Evolutionary conservation across 208 protist species (phyloP), one percentile per base, ranked within the genome.

Genomic region (Acanthamoeba royreba): DNA sequence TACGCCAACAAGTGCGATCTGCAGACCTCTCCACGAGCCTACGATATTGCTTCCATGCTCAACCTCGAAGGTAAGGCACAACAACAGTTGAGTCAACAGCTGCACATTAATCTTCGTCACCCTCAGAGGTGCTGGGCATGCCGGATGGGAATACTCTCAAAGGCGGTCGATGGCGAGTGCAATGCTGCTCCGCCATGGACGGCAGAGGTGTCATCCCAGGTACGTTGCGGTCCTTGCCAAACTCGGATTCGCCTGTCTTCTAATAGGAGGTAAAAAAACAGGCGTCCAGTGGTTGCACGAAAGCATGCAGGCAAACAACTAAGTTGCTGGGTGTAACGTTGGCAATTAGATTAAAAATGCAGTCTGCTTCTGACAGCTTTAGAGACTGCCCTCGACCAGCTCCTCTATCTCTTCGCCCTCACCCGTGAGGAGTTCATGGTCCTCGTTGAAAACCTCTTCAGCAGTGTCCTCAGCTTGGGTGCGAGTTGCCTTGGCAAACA

Each of bases 281-380:
- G 77, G 83, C 55, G 47, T 90, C 9, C 52, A 66, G 19, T 90
- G 83, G 83, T 35, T 90, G 83, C 83, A 90, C 31, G 83, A 90
- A 3, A 90, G 55, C 83, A 90, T 90, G 83, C 83, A 69, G 22
- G 28, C 43, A 38, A 83, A 83, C 72, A 83, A 83, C 43, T 83
- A 22, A 58, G 15, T 13, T 58, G 49, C n/a, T n/a, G n/a, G n/a
- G n/a, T n/a, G n/a, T n/a, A n/a, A n/a, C n/a, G n/a, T n/a, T n/a
- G n/a, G n/a, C n/a, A n/a, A n/a, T n/a, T n/a, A n/a, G n/a, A n/a
- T n/a, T n/a, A n/a, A n/a, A n/a, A n/a, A n/a, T n/a, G n/a, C n/a
- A n/a, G n/a, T n/a, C n/a, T n/a, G n/a, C n/a, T n/a, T n/a, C n/a
- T n/a, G n/a, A n/a, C n/a, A n/a, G n/a, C n/a, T 53, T 53, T 22